Percentiles rank a stretch among this genome's conserved stretches.
phyloP scores from a whole-genome alignment of 345 rosid species.

The Citrus hindsii region DNA sequence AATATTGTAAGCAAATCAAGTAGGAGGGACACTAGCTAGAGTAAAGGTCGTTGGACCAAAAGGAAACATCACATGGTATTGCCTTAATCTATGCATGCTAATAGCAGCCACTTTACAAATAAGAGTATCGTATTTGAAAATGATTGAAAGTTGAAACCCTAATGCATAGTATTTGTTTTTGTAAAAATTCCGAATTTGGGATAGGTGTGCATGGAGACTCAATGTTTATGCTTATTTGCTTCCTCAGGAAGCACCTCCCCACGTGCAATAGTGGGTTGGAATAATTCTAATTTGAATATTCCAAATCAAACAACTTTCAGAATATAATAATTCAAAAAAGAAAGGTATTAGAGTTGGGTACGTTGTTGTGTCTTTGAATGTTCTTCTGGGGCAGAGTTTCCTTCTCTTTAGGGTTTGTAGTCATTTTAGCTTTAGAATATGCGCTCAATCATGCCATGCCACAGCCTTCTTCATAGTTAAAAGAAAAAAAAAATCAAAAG shows the following conservation, averaged over 20 bases:
- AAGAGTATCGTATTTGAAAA: not conserved
- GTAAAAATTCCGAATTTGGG: not conserved
- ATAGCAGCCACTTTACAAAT: not conserved
- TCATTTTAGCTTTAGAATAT: not conserved
- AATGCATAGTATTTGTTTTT: not conserved
- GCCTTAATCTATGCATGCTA: not conserved
- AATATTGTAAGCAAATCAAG: constrained; percentile 5
- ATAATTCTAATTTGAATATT: constrained; percentile 12
- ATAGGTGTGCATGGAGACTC: not conserved
- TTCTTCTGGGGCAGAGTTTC: not conserved
- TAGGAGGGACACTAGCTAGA: not conserved
- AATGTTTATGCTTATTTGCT: not conserved
- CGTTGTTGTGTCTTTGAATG: not conserved
- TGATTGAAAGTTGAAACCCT: not conserved
- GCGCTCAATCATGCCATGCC: not conserved
- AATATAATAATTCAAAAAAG: not conserved
- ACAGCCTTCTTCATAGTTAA: not conserved
- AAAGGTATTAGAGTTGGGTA: not conserved
- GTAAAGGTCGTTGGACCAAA: not conserved
- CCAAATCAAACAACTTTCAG: constrained; percentile 7
- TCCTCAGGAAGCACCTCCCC: not conserved
- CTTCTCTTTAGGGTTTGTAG: not conserved
- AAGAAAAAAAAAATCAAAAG: too few relatives aligned
- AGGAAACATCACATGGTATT: constrained; percentile 6
- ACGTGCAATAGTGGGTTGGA: not conserved